Evolutionary conservation across 2,329 filamentous ascomycete species (phyloP), one percentile per base, ranked within the genome.

Genomic region (Aspergillus sp.): DNA sequence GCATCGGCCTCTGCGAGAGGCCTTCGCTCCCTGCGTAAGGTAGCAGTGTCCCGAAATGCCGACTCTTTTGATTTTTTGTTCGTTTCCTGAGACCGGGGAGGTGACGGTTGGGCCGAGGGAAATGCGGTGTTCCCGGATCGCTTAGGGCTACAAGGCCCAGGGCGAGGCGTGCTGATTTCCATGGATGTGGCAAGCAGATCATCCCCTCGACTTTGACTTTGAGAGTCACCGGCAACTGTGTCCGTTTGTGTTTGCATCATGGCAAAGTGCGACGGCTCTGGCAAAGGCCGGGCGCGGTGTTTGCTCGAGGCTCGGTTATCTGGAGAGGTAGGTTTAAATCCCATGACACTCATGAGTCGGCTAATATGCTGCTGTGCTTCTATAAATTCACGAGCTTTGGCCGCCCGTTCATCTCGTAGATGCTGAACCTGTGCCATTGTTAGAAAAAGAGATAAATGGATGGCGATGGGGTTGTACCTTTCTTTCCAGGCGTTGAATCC

Each of bases 311-410:
- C 5, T 45, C 61, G 57, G 45, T 64, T 54, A 17, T 67, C 66
- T 46, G 57, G 59, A 11, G 67, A 30, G 2, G 71, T 67, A 4
- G 70, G 61, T 6, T 71, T 69, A 55, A 77, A 76, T 1, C 74
- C 75, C 75, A 77, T 78, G 1, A 78, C 74, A 17, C 66, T 68
- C 76, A 79, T 78, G 4, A 78, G 60, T 13, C 74, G 71, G 15
- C 72, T 67, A 23, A 77, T 78, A 50, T 78, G 74, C 57, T 78
- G 73, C 55, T 77, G 76, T 1, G 76, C 76, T 59, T 77, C 75
- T 1, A 73, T 75, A 41, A 78, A 77, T 58, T 79, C 76, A 9
- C 74, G 72, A 22, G 75, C 74, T 63, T 78, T 78, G 9, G 72
- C 67, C 22, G 74, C 70, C 45, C 75, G 69, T 54, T 77, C 74